Percentiles rank a stretch among this genome's conserved stretches.
These are phyloP conservation scores for Mimosa pudica DNA, from an alignment of 306 rosid genomes.

Conservation along the genomic window DNA sequence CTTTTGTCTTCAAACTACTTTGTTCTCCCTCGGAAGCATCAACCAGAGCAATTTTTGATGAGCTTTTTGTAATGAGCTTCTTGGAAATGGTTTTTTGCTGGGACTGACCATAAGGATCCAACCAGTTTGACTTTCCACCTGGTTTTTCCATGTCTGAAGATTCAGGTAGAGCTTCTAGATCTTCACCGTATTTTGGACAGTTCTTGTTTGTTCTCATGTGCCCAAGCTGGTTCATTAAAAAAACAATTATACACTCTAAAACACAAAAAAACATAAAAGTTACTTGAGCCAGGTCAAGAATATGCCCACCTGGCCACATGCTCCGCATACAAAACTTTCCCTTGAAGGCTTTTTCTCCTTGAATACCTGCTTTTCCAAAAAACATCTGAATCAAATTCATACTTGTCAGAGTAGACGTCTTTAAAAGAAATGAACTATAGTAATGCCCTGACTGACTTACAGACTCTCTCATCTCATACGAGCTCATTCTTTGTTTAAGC, in stretches of 20 bases:
- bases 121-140: slow-evolving; percentile 55
- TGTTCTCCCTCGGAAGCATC: slow-evolving; percentile 16
- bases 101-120: slow-evolving; percentile 63
- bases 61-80: slow-evolving; percentile 62
- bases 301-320: slow-evolving; percentile 86
- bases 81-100: slow-evolving; percentile 63
- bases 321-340: slow-evolving; percentile 91
- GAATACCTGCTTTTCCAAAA: slow-evolving; percentile 53
- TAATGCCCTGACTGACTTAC: not conserved
- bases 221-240: slow-evolving; percentile 66
- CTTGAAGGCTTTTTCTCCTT: slow-evolving; percentile 94
- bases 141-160: slow-evolving; percentile 68
- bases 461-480: not conserved
- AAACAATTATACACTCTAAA: slow-evolving; percentile 35
- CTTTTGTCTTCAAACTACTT: slow-evolving; percentile 13
- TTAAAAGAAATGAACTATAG: not conserved
- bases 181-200: slow-evolving; percentile 96
- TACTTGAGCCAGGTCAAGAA: slow-evolving; percentile 18
- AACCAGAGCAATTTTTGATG: slow-evolving; percentile 59
- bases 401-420: not conserved
- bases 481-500: not conserved
- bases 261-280: slow-evolving; percentile 1
- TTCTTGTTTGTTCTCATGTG: slow-evolving; percentile 98
- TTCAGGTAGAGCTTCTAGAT: slow-evolving; percentile 64
- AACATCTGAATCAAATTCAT: not conserved